phyloP scores from a whole-genome alignment of 495 filamentous ascomycete genomes.

The Daldinia vernicosa region DNA sequence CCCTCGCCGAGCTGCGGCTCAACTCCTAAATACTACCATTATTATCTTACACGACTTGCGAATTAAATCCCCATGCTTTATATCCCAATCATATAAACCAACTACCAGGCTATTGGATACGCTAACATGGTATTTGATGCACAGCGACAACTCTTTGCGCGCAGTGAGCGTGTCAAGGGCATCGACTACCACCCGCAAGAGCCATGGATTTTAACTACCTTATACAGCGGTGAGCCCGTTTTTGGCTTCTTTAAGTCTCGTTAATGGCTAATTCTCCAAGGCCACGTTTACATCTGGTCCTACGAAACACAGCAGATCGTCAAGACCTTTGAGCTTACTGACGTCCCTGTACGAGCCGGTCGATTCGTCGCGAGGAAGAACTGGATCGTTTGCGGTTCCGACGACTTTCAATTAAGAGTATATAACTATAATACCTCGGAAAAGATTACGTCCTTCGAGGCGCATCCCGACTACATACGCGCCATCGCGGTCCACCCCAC shows the following conservation, averaged over 20 bases:
- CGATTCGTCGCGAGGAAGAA: slow-evolving; percentile 98
- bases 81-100: slow-evolving; percentile 6
- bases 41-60: neutral
- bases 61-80: slow-evolving; percentile 21
- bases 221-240: slow-evolving; percentile 79
- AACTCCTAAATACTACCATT: slow-evolving; percentile 4
- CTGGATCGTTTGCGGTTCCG: slow-evolving; percentile 98
- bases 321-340: slow-evolving; percentile 99
- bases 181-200: slow-evolving; percentile 97
- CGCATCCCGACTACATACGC: slow-evolving; percentile 98
- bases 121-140: slow-evolving; percentile 51
- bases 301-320: slow-evolving; percentile 97
- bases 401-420: slow-evolving; percentile 96
- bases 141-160: slow-evolving; percentile 81
- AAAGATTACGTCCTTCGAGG: slow-evolving; percentile 98
- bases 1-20: slow-evolving; percentile 6
- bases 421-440: slow-evolving; percentile 99
- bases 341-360: slow-evolving; percentile 96
- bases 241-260: neutral
- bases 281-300: slow-evolving; percentile 99
- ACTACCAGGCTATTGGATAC: slow-evolving; percentile 40
- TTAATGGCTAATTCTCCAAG: slow-evolving; percentile 50
- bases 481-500: slow-evolving; percentile 97
- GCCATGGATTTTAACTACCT: slow-evolving; percentile 95
- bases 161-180: slow-evolving; percentile 92